These are phyloP conservation scores for Chlamydomonas sphaeroides DNA, from an alignment of 139 green algal genomes.

Conservation along the genomic window DNA sequence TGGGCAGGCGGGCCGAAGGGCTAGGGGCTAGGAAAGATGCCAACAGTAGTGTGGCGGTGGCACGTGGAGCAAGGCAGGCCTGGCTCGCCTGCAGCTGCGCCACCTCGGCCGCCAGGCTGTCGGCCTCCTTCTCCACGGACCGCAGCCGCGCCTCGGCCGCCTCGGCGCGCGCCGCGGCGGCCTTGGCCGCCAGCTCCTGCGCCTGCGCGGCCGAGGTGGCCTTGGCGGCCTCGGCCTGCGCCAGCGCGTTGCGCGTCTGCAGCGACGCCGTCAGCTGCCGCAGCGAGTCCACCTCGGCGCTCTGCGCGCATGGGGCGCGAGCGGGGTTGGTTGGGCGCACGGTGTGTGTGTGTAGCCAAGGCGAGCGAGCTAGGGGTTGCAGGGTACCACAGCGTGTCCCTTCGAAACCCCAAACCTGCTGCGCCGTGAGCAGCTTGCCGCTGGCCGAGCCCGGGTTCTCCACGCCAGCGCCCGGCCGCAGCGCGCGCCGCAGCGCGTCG, in stretches of 20 bases:
- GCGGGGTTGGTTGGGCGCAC: no score
- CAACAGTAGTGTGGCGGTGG: no score
- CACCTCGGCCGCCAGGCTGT: slow-evolving; percentile 57
- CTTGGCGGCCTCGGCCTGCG: slow-evolving; percentile 18
- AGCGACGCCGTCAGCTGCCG: slow-evolving; percentile 27
- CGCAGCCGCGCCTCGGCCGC: slow-evolving; percentile 32
- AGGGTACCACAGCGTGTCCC: no score
- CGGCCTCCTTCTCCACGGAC: slow-evolving; percentile 46
- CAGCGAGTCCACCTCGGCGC: neutral
- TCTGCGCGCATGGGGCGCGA: no score
- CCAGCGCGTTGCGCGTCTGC: slow-evolving; percentile 28
- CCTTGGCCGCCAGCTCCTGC: neutral
- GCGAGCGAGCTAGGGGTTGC: no score
- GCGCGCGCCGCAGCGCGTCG: slow-evolving; percentile 1
- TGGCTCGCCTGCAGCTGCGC: slow-evolving; percentile 53
- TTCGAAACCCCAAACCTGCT: no score
- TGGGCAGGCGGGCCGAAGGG: neutral
- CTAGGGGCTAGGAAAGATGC: no score
- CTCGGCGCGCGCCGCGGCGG: slow-evolving; percentile 24
- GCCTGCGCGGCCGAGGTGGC: slow-evolving; percentile 24
- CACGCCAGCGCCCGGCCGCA: neutral
- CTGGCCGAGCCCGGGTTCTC: neutral
- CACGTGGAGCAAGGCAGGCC: no score
- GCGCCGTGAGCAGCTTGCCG: neutral
- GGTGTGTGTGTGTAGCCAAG: no score